Percentiles rank a stretch among this genome's conserved stretches.
Evolutionary conservation across 176 grass and related monocot species (phyloP).

Genomic region (Oryza glaberrima): DNA sequence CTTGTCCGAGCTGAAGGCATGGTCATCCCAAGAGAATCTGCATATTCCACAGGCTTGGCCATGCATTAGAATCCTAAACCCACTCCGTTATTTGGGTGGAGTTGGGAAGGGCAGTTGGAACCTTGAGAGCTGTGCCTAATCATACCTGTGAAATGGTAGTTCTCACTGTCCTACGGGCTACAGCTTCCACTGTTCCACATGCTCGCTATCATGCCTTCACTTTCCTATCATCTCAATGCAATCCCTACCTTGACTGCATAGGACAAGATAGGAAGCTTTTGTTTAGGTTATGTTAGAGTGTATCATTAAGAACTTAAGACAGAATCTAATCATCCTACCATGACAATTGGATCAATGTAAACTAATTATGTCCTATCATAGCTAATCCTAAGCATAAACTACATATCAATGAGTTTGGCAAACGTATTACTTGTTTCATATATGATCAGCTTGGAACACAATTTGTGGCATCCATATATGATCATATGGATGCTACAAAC

Average conservation of each 20-base stretch:
- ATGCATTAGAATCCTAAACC: constrained; percentile 44
- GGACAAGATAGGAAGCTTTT: too few relatives aligned
- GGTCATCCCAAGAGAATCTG: constrained; percentile 53
- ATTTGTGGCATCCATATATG: too few relatives aligned
- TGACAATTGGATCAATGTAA: too few relatives aligned
- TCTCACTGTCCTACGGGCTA: background rate
- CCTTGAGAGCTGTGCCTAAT: constrained; percentile 33
- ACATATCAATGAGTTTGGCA: background rate
- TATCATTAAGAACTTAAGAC: too few relatives aligned
- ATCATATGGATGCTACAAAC: too few relatives aligned
- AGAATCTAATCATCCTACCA: too few relatives aligned
- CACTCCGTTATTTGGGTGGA: constrained; percentile 20
- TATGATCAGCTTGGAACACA: too few relatives aligned
- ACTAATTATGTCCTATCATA: too few relatives aligned
- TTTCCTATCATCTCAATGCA: background rate
- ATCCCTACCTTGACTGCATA: background rate
- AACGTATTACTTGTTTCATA: background rate
- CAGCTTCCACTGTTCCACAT: background rate
- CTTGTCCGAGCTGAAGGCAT: constrained; percentile 30
- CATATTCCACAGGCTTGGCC: constrained; percentile 48
- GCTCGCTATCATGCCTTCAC: constrained; percentile 21
- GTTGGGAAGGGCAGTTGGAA: constrained; percentile 10
- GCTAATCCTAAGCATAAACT: too few relatives aligned
- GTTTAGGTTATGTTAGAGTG: too few relatives aligned
- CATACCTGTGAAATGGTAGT: background rate